Conservation (phyloP, 2,329 filamentous ascomycete genomes). For the Aspergillus ruber region DNA sequence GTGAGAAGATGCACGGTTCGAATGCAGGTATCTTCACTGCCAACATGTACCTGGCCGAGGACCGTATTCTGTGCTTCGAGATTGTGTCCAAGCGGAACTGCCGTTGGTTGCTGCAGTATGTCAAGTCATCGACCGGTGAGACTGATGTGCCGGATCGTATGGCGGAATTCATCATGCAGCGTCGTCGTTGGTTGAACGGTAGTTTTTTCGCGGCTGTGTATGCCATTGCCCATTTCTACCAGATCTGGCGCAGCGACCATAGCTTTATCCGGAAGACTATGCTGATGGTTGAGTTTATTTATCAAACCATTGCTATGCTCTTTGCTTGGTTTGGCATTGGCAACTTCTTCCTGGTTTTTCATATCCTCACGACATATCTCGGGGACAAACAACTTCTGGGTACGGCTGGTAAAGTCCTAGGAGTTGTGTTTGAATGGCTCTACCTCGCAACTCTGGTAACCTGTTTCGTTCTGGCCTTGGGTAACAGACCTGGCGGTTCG, state of each 20-base stretch:
- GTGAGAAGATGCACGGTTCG: constrained; percentile 89
- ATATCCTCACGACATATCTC: constrained; percentile 85
- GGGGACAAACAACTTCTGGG: constrained; percentile 65
- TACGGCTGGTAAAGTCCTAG: constrained; percentile 68
- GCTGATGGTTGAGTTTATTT: constrained; percentile 87
- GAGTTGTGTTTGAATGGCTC: constrained; percentile 90
- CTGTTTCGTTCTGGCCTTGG: constrained; percentile 89
- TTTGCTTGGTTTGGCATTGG: constrained; percentile 98
- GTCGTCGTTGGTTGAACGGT: constrained; percentile 94
- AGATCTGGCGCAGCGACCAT: constrained; percentile 91
- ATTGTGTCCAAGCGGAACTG: constrained; percentile 96
- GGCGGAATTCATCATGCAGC: constrained; percentile 89
- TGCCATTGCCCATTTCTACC: constrained; percentile 87
- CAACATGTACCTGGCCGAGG: constrained; percentile 57
- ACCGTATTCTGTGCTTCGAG: constrained; percentile 56
- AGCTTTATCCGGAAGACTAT: constrained; percentile 79
- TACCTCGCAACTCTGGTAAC: constrained; percentile 88
- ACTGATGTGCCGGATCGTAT: constrained; percentile 94
- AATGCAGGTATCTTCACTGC: constrained; percentile 95
- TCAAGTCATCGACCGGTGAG: constrained; percentile 94
- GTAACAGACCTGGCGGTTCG: constrained; percentile 89
- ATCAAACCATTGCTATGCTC: constrained; percentile 92
- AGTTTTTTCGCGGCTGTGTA: constrained; percentile 98
- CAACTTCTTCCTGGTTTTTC: constrained; percentile 99
- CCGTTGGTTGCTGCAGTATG: constrained; percentile 95